phyloP scores from a whole-genome alignment of 2,329 filamentous ascomycete species.

The Aspergillus tamarii region DNA sequence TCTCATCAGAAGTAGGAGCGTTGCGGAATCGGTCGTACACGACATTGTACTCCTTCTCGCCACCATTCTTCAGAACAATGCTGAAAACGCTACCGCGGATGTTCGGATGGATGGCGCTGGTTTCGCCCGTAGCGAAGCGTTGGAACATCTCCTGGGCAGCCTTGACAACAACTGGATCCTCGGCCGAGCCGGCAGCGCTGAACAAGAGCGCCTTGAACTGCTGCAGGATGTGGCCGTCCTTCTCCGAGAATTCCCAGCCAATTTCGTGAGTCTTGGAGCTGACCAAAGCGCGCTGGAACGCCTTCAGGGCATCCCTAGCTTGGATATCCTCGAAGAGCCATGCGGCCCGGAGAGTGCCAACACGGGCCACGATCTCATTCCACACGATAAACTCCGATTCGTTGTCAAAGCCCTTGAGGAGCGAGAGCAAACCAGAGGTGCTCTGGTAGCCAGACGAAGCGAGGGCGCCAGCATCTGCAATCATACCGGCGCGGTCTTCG shows the following conservation, averaged over 20 bases:
- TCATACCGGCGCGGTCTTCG: constrained; percentile 92
- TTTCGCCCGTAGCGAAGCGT: constrained; percentile 79
- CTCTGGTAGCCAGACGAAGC: constrained; percentile 90
- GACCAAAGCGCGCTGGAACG: constrained; percentile 79
- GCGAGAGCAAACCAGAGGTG: constrained; percentile 82
- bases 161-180: constrained; percentile 75
- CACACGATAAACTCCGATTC: constrained; percentile 92
- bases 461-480: constrained; percentile 87
- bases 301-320: constrained; percentile 72
- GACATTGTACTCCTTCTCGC: constrained; percentile 81
- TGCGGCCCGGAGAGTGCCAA: constrained; percentile 76
- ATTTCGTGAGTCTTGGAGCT: constrained; percentile 80
- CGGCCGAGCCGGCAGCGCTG: constrained; percentile 76
- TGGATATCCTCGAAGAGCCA: constrained; percentile 86
- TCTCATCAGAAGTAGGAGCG: constrained; percentile 80
- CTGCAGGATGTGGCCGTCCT: constrained; percentile 85
- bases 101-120: constrained; percentile 85
- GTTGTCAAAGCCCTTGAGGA: constrained; percentile 79
- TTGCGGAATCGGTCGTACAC: constrained; percentile 75
- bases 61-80: constrained; percentile 81
- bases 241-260: constrained; percentile 84
- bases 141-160: constrained; percentile 89
- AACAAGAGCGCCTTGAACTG: constrained; percentile 95
- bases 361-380: constrained; percentile 83
- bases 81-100: constrained; percentile 84